These are phyloP conservation scores for Alternaria gaisen DNA, from an alignment of 2,329 filamentous ascomycete species.

Conservation along the genomic window DNA sequence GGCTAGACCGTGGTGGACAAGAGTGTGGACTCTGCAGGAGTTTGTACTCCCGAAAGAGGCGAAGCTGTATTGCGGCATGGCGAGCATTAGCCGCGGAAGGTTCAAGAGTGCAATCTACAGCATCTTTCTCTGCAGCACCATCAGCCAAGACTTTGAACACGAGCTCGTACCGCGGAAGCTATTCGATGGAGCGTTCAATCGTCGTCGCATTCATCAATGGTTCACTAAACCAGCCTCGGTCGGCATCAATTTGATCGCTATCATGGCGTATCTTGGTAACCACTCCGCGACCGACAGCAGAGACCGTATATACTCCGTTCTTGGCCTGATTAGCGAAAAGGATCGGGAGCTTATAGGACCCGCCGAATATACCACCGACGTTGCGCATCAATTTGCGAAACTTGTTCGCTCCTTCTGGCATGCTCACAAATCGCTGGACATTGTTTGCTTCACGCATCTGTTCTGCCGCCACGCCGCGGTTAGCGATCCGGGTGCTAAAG, in stretches of 20 bases:
- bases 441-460: slow-evolving; percentile 43
- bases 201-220: slow-evolving; percentile 41
- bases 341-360: slow-evolving; percentile 36
- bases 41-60: slow-evolving; percentile 41
- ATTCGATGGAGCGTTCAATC: slow-evolving; percentile 43
- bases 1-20: slow-evolving; percentile 38
- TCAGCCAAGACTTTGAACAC: slow-evolving; percentile 32
- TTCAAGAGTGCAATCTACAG: slow-evolving; percentile 44
- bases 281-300: slow-evolving; percentile 39
- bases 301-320: slow-evolving; percentile 42
- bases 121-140: slow-evolving; percentile 38
- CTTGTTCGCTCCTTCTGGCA: slow-evolving; percentile 42
- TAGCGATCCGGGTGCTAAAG: slow-evolving; percentile 16
- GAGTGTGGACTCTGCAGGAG: slow-evolving; percentile 44
- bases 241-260: slow-evolving; percentile 37
- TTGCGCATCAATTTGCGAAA: slow-evolving; percentile 28
- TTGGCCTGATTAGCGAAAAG: slow-evolving; percentile 36
- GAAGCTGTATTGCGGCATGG: slow-evolving; percentile 36
- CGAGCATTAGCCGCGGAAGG: slow-evolving; percentile 33
- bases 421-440: slow-evolving; percentile 35
- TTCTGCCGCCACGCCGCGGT: slow-evolving; percentile 36
- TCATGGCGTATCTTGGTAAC: slow-evolving; percentile 42
- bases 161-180: slow-evolving; percentile 34
- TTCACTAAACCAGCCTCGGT: slow-evolving; percentile 22
- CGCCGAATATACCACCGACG: slow-evolving; percentile 33